These are phyloP conservation scores for Fraxinus americana DNA, from an alignment of 257 asterid genomes.

Conservation along the genomic window DNA sequence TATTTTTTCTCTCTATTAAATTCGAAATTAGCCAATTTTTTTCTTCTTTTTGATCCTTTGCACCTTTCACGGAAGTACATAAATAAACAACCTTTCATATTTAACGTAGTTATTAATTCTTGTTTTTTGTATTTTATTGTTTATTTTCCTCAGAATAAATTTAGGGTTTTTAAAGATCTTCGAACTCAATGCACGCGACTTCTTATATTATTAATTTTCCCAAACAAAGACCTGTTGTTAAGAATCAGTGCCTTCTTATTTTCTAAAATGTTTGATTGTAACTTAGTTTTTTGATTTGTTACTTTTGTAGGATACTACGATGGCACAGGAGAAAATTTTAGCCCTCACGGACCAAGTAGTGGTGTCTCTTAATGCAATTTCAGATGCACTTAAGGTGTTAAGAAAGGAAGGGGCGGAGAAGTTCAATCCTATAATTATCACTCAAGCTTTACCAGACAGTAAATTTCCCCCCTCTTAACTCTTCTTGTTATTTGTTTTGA, in stretches of 20 bases:
- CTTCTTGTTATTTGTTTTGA: neutral
- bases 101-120: too few relatives aligned
- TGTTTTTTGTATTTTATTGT: neutral
- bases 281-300: neutral
- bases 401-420: slow-evolving; percentile 54
- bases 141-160: neutral
- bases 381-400: slow-evolving; percentile 56
- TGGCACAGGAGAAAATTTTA: slow-evolving; percentile 54
- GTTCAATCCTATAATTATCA: slow-evolving; percentile 60
- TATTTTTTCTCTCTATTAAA: neutral
- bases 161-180: neutral
- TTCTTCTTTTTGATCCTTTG: neutral
- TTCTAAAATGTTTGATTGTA: neutral
- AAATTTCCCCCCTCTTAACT: slow-evolving; percentile 19
- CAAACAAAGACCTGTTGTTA: neutral
- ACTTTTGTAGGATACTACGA: slow-evolving; percentile 37
- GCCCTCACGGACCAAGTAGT: slow-evolving; percentile 61
- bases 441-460: slow-evolving; percentile 72
- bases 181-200: neutral
- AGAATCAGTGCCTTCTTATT: neutral
- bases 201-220: neutral
- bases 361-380: slow-evolving; percentile 45
- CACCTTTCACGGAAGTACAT: neutral
- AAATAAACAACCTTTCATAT: too few relatives aligned
- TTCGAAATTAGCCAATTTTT: neutral